These are phyloP conservation scores for Kodamaea sp. DNA, from an alignment of 1,139 yeast species.

Conservation along the genomic window DNA sequence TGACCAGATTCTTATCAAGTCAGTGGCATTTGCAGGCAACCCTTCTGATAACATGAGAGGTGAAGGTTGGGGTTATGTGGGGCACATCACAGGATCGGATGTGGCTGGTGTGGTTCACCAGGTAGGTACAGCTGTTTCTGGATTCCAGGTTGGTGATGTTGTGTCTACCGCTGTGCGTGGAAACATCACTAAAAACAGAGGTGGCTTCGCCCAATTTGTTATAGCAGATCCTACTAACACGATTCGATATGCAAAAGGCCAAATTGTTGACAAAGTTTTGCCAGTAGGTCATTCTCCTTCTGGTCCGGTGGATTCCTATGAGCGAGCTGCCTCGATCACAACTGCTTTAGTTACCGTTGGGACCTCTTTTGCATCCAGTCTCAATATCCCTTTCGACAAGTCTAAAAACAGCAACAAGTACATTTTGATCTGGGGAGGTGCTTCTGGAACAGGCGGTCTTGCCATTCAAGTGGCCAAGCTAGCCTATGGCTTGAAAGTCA, in stretches of 20 bases:
- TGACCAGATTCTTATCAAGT: slow-evolving; percentile 52
- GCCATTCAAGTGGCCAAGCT: slow-evolving; percentile 59
- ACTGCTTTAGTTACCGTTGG: slow-evolving; percentile 52
- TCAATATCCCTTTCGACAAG: slow-evolving; percentile 25
- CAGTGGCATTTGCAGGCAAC: slow-evolving; percentile 63
- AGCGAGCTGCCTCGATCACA: slow-evolving; percentile 63
- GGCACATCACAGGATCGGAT: slow-evolving; percentile 58
- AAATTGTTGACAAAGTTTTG: slow-evolving; percentile 13
- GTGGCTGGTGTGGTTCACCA: slow-evolving; percentile 57
- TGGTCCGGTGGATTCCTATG: slow-evolving; percentile 48
- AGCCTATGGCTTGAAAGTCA: slow-evolving; percentile 52
- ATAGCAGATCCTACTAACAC: slow-evolving; percentile 38
- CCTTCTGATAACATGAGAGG: slow-evolving; percentile 81
- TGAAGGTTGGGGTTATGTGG: slow-evolving; percentile 40
- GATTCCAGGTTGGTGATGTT: slow-evolving; percentile 50
- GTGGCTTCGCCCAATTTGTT: slow-evolving; percentile 63
- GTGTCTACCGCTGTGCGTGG: slow-evolving; percentile 38
- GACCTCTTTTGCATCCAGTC: slow-evolving; percentile 24
- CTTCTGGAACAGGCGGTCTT: slow-evolving; percentile 54
- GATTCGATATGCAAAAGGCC: slow-evolving; percentile 27
- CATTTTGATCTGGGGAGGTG: slow-evolving; percentile 63
- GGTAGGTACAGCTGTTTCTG: slow-evolving; percentile 57
- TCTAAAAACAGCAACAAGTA: slow-evolving; percentile 27
- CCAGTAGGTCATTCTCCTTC: slow-evolving; percentile 19
- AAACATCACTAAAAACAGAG: slow-evolving; percentile 35